Base-by-base conservation (phyloP, 495 filamentous ascomycete species). In the Friedmanniomyces endolithicus region DNA sequence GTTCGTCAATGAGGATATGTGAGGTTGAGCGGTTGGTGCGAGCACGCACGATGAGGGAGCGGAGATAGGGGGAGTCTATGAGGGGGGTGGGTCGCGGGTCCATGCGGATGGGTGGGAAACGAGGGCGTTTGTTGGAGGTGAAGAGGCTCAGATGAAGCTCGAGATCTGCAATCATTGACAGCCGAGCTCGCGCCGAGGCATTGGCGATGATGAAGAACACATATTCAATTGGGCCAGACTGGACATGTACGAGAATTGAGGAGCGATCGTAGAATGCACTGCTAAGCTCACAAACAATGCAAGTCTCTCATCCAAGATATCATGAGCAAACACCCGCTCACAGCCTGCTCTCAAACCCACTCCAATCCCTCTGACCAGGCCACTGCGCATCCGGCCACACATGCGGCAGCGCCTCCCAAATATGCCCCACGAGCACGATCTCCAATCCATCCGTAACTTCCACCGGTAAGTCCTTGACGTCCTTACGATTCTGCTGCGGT, bases 351-450 rank as follows among this genome's bases (percentile, higher is more conserved):
- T 85, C 82, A 39, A 85, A 72, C 19, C 77, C 78, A 53, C 76
- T 75, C 65, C 77, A 68, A 40, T 80, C 78, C 56, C 79, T 72
- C 64, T 83, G 37, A 25, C 81, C 78, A 9, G 83, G 85, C 85
- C 85, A 92, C 61, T 84, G 78, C 9, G 79, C 78, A 60, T 90
- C 84, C 0, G 88, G 88, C 88, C 88, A 95, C 51, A 95, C 79
- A 47, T 80, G 74, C 48, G 79, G 76, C 63, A 95, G 81, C 22
- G 85, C 88, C 66, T 95, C 87, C 87, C 87, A 92, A 58, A 95
- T 89, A 67, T 92, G 83, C 60, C 84, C 87, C 57, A 97, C 87
- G 72, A 85, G 86, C 45, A 94, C 76, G 65, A 99, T 95, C 65
- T 89, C 81, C 55, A 99, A 67, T 0, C 88, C 89, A 58, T 88